Percentiles rank a stretch among this genome's conserved stretches.
Conservation (phyloP, 2,329 filamentous ascomycete genomes). For the Tolypocladium album region DNA sequence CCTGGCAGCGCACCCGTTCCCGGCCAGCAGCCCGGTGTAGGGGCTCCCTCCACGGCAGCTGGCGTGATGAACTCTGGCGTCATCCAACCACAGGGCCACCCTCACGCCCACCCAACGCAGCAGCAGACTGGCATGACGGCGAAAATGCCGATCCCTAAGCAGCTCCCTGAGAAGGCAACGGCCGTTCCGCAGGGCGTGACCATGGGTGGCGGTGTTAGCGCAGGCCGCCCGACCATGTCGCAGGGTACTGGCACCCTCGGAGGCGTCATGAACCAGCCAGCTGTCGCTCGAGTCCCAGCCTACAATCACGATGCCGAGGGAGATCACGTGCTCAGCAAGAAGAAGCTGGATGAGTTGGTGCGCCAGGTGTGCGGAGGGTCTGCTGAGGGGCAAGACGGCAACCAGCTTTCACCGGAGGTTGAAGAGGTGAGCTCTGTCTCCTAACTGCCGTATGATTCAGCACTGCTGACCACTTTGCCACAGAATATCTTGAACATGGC, state of each 20-base stretch:
- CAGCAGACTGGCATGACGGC: constrained; percentile 32
- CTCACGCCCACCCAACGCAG: constrained; percentile 17
- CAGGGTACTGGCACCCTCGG: constrained; percentile 67
- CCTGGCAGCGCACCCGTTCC: constrained; percentile 19
- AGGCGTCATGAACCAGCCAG: constrained; percentile 80
- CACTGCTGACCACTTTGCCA: constrained; percentile 7
- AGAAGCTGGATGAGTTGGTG: constrained; percentile 91
- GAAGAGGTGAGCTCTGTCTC: constrained; percentile 64
- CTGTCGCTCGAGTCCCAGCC: constrained; percentile 67
- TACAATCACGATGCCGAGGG: constrained; percentile 87
- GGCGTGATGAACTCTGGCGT: constrained; percentile 19
- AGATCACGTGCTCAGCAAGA: constrained; percentile 91
- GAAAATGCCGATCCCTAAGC: constrained; percentile 78
- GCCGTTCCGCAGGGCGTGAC: constrained; percentile 62
- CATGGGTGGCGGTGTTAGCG: constrained; percentile 50
- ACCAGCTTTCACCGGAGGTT: constrained; percentile 78
- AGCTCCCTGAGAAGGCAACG: constrained; percentile 56
- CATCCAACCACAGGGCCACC: constrained; percentile 12
- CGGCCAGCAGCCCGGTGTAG: constrained; percentile 18
- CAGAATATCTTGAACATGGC: constrained; percentile 81
- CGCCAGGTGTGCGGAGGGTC: constrained; percentile 82
- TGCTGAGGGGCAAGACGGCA: constrained; percentile 60
- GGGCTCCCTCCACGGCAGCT: constrained; percentile 16
- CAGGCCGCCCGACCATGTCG: constrained; percentile 71
- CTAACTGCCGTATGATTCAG: neutral